Percentiles rank a stretch among this genome's conserved stretches.
phyloP scores from a whole-genome alignment of 2,329 filamentous ascomycete genomes.

The Aotearoamyces nothofagi region DNA sequence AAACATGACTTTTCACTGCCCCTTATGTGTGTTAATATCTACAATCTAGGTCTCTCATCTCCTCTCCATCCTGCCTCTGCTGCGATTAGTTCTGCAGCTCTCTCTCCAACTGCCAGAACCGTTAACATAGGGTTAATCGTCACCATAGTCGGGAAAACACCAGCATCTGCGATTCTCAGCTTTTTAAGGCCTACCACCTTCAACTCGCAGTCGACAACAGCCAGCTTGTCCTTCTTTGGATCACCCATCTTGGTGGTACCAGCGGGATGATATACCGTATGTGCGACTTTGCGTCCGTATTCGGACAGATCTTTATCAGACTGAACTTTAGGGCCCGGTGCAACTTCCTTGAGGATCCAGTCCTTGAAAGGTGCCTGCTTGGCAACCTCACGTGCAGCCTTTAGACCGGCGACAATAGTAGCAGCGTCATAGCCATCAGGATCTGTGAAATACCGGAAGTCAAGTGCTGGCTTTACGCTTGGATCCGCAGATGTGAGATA shows the following conservation, averaged over 20 bases:
- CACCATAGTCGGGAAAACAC: conserved; percentile 77
- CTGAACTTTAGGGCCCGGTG: conserved; percentile 28
- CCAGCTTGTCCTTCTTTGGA: conserved; percentile 47
- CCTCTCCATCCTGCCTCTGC: conserved; percentile 50
- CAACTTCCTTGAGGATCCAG: conserved; percentile 25
- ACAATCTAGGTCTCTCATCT: conserved; percentile 14
- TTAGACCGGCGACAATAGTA: conserved; percentile 25
- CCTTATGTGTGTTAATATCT: too few relatives aligned
- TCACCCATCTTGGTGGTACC: conserved; percentile 89
- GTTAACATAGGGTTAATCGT: conserved; percentile 87
- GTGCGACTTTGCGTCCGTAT: conserved; percentile 67
- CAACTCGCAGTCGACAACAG: conserved; percentile 66
- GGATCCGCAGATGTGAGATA: conserved; percentile 34
- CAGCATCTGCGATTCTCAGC: conserved; percentile 70
- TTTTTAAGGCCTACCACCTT: conserved; percentile 58
- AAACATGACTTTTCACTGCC: too few relatives aligned
- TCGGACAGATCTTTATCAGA: conserved; percentile 68
- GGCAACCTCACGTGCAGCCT: conserved; percentile 19
- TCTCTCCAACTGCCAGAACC: conserved; percentile 70
- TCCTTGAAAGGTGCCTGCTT: conserved; percentile 23
- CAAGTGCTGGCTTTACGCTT: conserved; percentile 29
- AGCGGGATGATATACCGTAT: conserved; percentile 83
- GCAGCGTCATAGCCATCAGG: conserved; percentile 38
- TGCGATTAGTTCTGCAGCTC: conserved; percentile 70
- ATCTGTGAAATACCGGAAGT: conserved; percentile 38